Percentiles rank a stretch among this genome's conserved stretches.
Evolutionary conservation across 257 asterid species (phyloP).

Genomic region (Linderniella brevidens): DNA sequence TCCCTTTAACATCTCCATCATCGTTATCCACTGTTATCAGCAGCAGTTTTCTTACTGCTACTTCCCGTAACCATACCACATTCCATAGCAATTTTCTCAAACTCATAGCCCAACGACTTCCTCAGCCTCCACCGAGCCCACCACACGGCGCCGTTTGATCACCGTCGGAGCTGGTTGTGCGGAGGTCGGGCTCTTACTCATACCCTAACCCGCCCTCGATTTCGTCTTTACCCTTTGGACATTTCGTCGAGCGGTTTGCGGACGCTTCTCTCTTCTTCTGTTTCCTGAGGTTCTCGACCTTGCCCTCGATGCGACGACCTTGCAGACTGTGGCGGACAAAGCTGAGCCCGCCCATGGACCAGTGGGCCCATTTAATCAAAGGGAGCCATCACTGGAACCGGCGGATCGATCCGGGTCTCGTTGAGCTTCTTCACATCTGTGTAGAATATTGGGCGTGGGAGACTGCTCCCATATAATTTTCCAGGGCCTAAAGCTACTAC

Average conservation of each 20-base stretch:
- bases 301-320: slow-evolving; percentile 86
- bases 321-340: slow-evolving; percentile 74
- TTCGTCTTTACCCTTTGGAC: neutral
- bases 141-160: slow-evolving; percentile 43
- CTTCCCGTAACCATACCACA: slow-evolving; percentile 12
- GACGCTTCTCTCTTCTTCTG: slow-evolving; percentile 27
- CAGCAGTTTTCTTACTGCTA: neutral
- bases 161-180: slow-evolving; percentile 71
- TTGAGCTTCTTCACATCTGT: slow-evolving; percentile 41
- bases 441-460: slow-evolving; percentile 73
- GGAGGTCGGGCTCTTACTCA: slow-evolving; percentile 15
- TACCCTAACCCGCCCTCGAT: neutral
- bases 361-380: slow-evolving; percentile 79
- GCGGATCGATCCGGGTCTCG: slow-evolving; percentile 62
- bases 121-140: slow-evolving; percentile 31
- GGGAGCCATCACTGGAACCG: slow-evolving; percentile 49
- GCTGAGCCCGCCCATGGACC: slow-evolving; percentile 93
- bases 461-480: slow-evolving; percentile 82
- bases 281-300: slow-evolving; percentile 39
- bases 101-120: slow-evolving; percentile 68
- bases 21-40: slow-evolving; percentile 14
- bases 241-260: slow-evolving; percentile 13
- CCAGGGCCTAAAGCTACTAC: slow-evolving; percentile 70
- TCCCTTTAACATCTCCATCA: slow-evolving; percentile 7
- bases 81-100: slow-evolving; percentile 60